Conservation (phyloP, 257 asterid species). For the Solanum medicagineum region DNA sequence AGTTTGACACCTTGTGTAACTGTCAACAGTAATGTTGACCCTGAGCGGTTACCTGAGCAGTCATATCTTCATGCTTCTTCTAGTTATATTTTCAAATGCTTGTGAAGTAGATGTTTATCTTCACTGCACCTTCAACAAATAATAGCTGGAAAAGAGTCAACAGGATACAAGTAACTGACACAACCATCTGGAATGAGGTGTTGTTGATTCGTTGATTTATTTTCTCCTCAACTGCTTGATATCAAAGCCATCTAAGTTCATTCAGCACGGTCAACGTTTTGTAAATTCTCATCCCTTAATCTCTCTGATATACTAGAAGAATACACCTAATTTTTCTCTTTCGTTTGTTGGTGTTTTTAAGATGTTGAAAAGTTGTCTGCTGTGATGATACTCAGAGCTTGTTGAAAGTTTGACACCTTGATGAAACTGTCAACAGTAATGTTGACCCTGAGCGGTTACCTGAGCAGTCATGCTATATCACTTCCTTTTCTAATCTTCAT, state of each 20-base stretch:
- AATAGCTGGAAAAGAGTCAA: neutral
- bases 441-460: neutral
- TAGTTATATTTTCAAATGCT: neutral
- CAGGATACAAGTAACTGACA: neutral
- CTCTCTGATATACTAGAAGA: neutral
- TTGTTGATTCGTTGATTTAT: neutral
- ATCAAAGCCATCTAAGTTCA: neutral
- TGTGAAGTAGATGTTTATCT: neutral
- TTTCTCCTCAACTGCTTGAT: neutral
- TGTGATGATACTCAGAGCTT: neutral
- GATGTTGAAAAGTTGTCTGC: neutral
- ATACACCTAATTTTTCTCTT: too few species aligned
- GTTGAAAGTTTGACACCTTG: neutral
- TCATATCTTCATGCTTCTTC: neutral
- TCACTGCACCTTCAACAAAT: neutral
- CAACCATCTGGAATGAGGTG: neutral
- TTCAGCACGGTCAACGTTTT: neutral
- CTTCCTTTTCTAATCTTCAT: neutral
- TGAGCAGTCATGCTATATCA: neutral
- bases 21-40: conserved; percentile 6
- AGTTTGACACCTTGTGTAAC: conserved; percentile 3
- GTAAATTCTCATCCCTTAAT: neutral
- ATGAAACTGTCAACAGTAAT: neutral
- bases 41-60: conserved; percentile 30
- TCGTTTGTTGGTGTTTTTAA: neutral